Conservation (phyloP, 495 filamentous ascomycete genomes). For the Neurospora sp. region DNA sequence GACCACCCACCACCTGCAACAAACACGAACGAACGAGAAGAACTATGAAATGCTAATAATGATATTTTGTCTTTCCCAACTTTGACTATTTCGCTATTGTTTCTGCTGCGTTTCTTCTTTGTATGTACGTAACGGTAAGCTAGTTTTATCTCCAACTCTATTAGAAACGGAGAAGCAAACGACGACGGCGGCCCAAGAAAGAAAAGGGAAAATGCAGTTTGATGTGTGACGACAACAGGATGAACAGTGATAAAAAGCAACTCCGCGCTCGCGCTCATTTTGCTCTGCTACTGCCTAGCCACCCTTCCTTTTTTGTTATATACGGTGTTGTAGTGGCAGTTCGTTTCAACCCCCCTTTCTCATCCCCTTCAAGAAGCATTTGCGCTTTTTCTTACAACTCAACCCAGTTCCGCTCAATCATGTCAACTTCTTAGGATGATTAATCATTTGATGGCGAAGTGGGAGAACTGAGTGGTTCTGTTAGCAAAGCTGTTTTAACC, state of each 20-base stretch:
- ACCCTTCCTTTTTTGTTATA: neutral
- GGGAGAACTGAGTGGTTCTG: conserved; percentile 14
- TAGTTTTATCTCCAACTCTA: neutral
- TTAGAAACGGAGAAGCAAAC: neutral
- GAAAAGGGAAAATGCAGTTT: neutral
- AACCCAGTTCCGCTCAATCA: neutral
- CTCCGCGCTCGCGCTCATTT: neutral
- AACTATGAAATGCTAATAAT: neutral
- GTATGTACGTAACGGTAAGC: neutral
- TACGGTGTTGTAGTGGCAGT: neutral
- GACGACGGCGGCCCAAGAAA: neutral
- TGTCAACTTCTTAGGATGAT: neutral
- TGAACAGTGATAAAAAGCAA: neutral
- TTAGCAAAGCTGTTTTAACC: neutral
- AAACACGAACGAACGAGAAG: neutral
- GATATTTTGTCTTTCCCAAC: neutral
- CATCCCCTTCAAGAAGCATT: neutral
- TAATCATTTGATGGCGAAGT: conserved; percentile 26
- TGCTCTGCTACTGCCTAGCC: neutral
- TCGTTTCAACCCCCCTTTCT: neutral
- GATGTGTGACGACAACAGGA: neutral
- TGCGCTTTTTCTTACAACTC: neutral
- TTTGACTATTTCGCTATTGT: neutral
- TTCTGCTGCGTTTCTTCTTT: neutral
- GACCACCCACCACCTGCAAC: neutral